These are phyloP conservation scores for Coemansia sp. DNA, from an alignment of 192 early-diverging fungal genomes.

Conservation along the genomic window DNA sequence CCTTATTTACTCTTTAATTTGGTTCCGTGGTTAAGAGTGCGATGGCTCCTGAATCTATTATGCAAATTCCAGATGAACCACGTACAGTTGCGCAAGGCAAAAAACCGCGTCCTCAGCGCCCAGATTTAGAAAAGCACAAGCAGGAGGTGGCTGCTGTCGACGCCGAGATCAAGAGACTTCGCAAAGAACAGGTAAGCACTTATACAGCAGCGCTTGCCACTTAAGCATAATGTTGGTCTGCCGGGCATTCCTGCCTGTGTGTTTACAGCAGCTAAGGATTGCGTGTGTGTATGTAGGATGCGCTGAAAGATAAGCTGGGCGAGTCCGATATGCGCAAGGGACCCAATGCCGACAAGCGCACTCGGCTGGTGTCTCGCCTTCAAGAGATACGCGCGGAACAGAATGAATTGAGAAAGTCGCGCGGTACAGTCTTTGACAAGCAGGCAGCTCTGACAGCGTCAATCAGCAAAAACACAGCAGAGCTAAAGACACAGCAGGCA, in stretches of 20 bases:
- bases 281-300: constrained; percentile 51
- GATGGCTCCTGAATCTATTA: constrained; percentile 38
- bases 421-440: constrained; percentile 70
- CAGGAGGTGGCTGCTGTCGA: constrained; percentile 56
- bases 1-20: not conserved
- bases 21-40: constrained; percentile 9
- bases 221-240: no score
- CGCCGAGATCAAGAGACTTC: constrained; percentile 56
- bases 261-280: not conserved
- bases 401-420: constrained; percentile 63
- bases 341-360: constrained; percentile 55
- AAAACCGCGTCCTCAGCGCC: constrained; percentile 43
- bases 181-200: constrained; percentile 55
- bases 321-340: constrained; percentile 58
- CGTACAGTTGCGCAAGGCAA: constrained; percentile 12
- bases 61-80: constrained; percentile 6
- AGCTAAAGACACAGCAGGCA: constrained; percentile 70
- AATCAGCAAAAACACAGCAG: constrained; percentile 78
- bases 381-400: constrained; percentile 71
- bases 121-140: constrained; percentile 55
- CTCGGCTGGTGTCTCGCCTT: constrained; percentile 61
- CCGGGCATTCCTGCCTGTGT: not conserved
- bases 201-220: no score
- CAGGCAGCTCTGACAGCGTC: constrained; percentile 68
- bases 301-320: constrained; percentile 57